Conservation (phyloP, 306 rosid genomes). For the Delonix regia region DNA sequence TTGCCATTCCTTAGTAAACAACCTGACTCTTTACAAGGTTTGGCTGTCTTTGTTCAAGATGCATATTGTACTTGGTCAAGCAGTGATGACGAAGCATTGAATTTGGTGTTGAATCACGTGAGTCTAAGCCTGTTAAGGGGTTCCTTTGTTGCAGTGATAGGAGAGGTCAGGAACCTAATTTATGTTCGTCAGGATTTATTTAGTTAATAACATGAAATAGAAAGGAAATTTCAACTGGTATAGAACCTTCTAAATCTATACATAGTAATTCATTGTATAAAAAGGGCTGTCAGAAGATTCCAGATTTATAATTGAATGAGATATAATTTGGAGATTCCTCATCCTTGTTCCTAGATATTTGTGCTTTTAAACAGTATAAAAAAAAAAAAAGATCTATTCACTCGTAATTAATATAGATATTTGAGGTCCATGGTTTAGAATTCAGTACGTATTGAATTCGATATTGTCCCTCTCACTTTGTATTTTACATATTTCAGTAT, state of each 20-base stretch:
- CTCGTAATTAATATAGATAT: neutral
- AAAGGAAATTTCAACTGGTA: constrained; percentile 14
- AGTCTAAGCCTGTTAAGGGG: constrained; percentile 70
- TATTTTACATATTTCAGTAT: constrained; percentile 8
- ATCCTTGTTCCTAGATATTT: neutral
- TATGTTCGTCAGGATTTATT: constrained; percentile 13
- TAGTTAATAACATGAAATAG: constrained; percentile 24
- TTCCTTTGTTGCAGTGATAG: constrained; percentile 76
- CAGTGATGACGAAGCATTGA: constrained; percentile 60
- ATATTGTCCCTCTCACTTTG: constrained; percentile 20
- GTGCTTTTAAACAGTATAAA: neutral
- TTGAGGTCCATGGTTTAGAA: constrained; percentile 22
- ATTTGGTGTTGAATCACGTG: constrained; percentile 62
- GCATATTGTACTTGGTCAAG: constrained; percentile 89
- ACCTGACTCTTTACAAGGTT: constrained; percentile 47
- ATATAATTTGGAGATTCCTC: neutral
- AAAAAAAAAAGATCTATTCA: neutral
- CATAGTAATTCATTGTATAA: neutral
- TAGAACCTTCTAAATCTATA: constrained; percentile 4
- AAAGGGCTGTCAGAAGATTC: neutral
- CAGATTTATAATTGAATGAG: neutral
- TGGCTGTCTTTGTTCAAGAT: constrained; percentile 59
- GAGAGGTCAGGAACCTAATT: constrained; percentile 70
- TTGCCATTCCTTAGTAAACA: constrained; percentile 42
- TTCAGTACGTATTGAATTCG: constrained; percentile 9